Evolutionary conservation across 2,329 filamentous ascomycete species (phyloP), one percentile per base, ranked within the genome.

Genomic region (Emergomyces orientalis): DNA sequence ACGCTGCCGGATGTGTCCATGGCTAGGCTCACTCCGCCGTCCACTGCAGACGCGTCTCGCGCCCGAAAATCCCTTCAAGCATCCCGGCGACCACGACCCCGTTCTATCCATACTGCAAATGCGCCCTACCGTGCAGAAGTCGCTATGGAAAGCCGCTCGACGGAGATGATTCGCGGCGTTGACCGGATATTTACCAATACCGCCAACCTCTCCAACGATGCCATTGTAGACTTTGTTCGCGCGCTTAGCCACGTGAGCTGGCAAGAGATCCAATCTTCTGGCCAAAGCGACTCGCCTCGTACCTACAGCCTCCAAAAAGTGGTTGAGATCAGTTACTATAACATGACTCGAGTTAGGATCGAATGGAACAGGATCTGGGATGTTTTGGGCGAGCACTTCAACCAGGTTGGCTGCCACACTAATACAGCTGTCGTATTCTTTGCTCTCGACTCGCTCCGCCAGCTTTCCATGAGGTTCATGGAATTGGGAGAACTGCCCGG

Each of bases 341-440:
- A 99, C 79, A 99, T 99, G 94, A 91, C 90, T 64, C 87, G 94
- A 81, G 93, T 99, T 43, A 88, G 94, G 70, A 97, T 97, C 70
- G 94, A 99, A 74, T 99, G 94, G 94, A 95, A 89, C 14, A 93
- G 89, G 70, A 96, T 99, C 64, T 99, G 94, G 94, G 89, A 90
- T 66, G 89, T 99, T 1, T 83, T 99, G n/a, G 94, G 94, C 17
- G 90, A 96, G 72, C 95, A 99, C 73, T 99, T 99, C 81, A 97
- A 97, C 74, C 88, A 92, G 66, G 94, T 99, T 65, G 95, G 95
- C 61, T 97, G 93, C 71, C 92, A 97, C 71, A 90, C 88, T 70
- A 99, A 99, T 77, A 96, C 94, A 14, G 89, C 91, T 7, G 94
- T 99, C 60, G 95, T 99, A 13, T 97, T 95, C 78, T 99, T 99